phyloP scores from a whole-genome alignment of 2,329 filamentous ascomycete genomes.

The Neonectria faginata region DNA sequence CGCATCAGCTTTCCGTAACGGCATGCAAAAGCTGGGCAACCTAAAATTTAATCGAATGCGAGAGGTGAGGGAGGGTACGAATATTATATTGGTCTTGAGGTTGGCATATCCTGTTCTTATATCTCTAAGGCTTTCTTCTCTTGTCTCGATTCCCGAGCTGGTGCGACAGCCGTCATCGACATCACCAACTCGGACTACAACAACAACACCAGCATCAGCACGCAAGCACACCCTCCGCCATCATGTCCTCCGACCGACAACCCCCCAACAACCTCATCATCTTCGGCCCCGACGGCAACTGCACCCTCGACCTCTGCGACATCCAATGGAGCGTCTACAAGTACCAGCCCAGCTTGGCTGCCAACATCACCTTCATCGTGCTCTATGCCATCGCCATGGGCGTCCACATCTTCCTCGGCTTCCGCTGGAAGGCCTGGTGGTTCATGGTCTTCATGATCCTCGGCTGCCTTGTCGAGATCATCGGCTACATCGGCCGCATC shows the following conservation, averaged over 20 bases:
- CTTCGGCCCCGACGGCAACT: slow-evolving; percentile 62
- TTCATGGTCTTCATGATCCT: slow-evolving; percentile 62
- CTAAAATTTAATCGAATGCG: slow-evolving; percentile 4
- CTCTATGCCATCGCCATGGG: slow-evolving; percentile 61
- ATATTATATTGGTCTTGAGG: background rate
- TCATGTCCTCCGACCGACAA: slow-evolving; percentile 29
- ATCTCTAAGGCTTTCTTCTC: background rate
- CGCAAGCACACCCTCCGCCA: background rate
- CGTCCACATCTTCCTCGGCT: slow-evolving; percentile 55
- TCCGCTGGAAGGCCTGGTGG: slow-evolving; percentile 56
- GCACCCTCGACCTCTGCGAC: slow-evolving; percentile 61
- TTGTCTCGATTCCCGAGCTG: background rate
- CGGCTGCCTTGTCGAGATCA: slow-evolving; percentile 68
- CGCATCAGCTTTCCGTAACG: background rate
- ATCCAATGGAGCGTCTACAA: slow-evolving; percentile 59
- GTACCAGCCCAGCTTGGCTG: slow-evolving; percentile 59
- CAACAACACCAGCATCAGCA: too few relatives aligned
- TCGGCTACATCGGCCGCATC: slow-evolving; percentile 72
- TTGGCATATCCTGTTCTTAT: background rate
- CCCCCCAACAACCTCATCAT: slow-evolving; percentile 33
- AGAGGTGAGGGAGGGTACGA: background rate
- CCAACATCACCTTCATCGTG: slow-evolving; percentile 57
- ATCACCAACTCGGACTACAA: too few relatives aligned
- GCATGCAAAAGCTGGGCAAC: background rate
- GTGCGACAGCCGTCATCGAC: background rate